Percentiles rank a stretch among this genome's conserved stretches.
Evolutionary conservation across 208 protist species (phyloP).

Genomic region (Crithidia bombi): DNA sequence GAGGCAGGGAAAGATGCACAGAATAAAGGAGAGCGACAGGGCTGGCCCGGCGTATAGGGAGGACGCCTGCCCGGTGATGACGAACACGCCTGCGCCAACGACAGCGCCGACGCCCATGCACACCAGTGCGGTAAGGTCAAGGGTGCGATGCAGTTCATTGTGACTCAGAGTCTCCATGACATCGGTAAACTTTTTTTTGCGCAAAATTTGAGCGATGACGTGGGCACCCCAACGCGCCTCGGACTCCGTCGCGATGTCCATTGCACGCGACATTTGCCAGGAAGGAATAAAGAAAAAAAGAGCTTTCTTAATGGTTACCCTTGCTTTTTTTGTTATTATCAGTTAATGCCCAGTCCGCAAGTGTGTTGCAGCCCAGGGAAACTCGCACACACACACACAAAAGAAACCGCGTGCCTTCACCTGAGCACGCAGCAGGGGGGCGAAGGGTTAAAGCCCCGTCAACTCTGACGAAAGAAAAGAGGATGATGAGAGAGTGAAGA

Average conservation of each 20-base stretch:
- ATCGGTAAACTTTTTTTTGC: slow-evolving; percentile 14
- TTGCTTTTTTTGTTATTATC: not conserved
- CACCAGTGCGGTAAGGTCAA: slow-evolving; percentile 21
- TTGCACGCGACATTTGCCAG: not conserved
- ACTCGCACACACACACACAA: no score
- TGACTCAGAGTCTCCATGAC: slow-evolving; percentile 17
- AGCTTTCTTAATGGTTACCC: no score
- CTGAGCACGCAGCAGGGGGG: no score
- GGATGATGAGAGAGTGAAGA: no score
- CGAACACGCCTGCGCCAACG: slow-evolving; percentile 16
- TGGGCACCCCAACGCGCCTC: slow-evolving; percentile 14
- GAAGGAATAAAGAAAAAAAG: not conserved
- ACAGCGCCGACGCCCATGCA: slow-evolving; percentile 25
- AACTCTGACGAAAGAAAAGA: no score
- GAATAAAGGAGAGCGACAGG: slow-evolving; percentile 21
- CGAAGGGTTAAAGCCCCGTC: no score
- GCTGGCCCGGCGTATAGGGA: slow-evolving; percentile 20
- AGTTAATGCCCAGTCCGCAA: no score
- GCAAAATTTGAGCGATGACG: slow-evolving; percentile 20
- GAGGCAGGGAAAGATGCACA: slow-evolving; percentile 29
- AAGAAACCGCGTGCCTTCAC: not conserved
- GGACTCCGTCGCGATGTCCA: slow-evolving; percentile 14
- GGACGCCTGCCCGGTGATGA: slow-evolving; percentile 28
- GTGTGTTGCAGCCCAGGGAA: no score
- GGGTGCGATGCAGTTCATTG: slow-evolving; percentile 22